A percentile compares a stretch with the other conserved stretches of the same genome.
phyloP scores from a whole-genome alignment of 139 green algal species.

The Closterium sp. region DNA sequence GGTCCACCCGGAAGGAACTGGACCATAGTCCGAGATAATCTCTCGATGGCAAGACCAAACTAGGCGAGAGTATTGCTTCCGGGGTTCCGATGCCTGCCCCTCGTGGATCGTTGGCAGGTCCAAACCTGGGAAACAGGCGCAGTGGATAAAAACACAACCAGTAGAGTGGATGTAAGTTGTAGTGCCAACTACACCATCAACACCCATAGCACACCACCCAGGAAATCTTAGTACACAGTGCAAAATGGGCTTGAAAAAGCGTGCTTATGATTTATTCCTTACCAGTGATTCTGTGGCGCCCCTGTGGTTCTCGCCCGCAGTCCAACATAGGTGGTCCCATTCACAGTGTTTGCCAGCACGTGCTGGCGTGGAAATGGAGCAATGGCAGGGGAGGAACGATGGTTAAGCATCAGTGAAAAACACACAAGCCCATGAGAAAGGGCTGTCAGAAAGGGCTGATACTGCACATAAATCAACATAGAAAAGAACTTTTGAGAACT shows the following conservation, averaged over 20 bases:
- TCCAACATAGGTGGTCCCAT: constrained; percentile 94
- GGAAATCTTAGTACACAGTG: too few species aligned
- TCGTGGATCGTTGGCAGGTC: constrained; percentile 86
- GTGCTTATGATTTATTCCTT: too few species aligned
- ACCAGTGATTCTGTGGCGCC: constrained; percentile 97
- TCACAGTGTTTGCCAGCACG: constrained; percentile 91
- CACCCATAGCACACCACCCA: background rate
- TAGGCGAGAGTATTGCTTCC: constrained; percentile 89
- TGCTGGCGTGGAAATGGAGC: background rate
- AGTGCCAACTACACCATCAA: too few species aligned
- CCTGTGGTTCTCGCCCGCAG: constrained; percentile 86
- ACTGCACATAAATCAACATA: too few species aligned
- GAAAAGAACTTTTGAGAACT: too few species aligned
- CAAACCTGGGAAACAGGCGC: constrained; percentile 66
- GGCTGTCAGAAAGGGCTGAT: too few species aligned
- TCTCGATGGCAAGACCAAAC: constrained; percentile 95
- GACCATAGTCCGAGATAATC: constrained; percentile 66
- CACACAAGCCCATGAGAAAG: too few species aligned
- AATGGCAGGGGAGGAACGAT: background rate
- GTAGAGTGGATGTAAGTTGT: too few species aligned
- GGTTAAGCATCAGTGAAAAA: too few species aligned
- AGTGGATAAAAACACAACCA: background rate
- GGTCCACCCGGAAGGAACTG: constrained; percentile 32
- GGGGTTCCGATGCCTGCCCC: constrained; percentile 93
- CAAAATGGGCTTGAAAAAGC: too few species aligned